Base-by-base conservation (phyloP, 1,139 yeast species). In the Suhomyces anneliseae region DNA sequence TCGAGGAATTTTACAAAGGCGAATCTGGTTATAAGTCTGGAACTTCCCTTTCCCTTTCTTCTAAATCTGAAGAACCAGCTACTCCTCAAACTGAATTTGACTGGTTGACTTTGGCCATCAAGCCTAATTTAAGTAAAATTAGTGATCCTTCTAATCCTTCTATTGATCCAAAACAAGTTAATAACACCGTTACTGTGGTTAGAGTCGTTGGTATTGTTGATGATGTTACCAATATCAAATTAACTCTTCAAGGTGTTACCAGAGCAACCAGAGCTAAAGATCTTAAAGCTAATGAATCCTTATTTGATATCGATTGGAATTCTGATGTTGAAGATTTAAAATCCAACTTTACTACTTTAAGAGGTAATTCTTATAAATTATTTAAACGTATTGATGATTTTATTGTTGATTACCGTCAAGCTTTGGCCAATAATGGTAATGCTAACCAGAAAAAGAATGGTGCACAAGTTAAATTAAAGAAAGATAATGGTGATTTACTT, bases 211-310 rank as follows among this genome's bases (percentile, higher is more conserved):
- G 81, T 1, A 62, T 81, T 10, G 64, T 70, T 31, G 81, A 75
- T 47, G 81, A 74, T 48, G 68, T 74, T 31, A 71, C 72, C 46
- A 69, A 67, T 39, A 65, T 81, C 39, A 70, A 73, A 26, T 54
- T 83, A 38, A 75, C 84, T 0, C 69, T 83, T 44, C 82, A 78
- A 54, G 85, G 86, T 0, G 54, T 82, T n/a, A 61, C 74, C 1
- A 68, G 88, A 51, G 47, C 43, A 26, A 29, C 36, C 48, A 26
- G 42, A 27, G 33, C 45, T 33, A 48, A 52, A 38, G 44, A 52
- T 12, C 38, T 50, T 19, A 55, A 55, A 38, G 58, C 62, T 32
- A 74, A 66, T 54, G 75, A 70, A 60, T 62, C 57, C 11, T 54
- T 60, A 37, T 55, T 65, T 32, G 64, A 61, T 36, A 57, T 69